Conservation (phyloP, 164 flowering plant genomes). For the Chimonanthus praecox region DNA sequence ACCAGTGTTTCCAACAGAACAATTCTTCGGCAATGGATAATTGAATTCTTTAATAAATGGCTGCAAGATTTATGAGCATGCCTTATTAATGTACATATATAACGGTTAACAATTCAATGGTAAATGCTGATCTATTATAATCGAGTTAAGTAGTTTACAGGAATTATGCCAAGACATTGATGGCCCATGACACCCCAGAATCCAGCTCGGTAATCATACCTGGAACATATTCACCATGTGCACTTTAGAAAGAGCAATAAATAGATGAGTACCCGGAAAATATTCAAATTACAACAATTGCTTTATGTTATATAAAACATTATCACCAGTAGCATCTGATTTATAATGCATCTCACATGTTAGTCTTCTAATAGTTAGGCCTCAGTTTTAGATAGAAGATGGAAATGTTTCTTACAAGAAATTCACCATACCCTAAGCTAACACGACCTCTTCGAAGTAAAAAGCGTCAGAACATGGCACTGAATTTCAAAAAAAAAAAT, state of each 20-base stretch:
- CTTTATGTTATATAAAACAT: not conserved
- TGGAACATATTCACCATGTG: conserved; percentile 17
- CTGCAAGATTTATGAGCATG: conserved; percentile 39
- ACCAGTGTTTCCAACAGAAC: conserved; percentile 79
- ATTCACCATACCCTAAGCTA: not conserved
- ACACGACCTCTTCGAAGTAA: not conserved
- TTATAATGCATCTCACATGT: not conserved
- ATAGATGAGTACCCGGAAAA: not conserved
- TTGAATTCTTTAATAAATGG: conserved; percentile 85
- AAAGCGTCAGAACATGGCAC: not conserved
- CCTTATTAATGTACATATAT: conserved; percentile 2
- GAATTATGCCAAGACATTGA: conserved; percentile 86
- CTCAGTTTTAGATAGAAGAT: not conserved
- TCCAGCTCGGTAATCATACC: conserved; percentile 92
- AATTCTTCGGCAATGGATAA: conserved; percentile 60
- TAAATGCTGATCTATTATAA: not conserved
- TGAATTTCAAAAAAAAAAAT: not conserved
- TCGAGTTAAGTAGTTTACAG: conserved; percentile 29
- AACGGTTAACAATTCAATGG: not conserved
- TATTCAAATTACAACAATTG: conserved; percentile 2
- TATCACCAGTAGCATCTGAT: not conserved
- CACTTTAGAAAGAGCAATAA: conserved; percentile 1
- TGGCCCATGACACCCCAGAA: conserved; percentile 94
- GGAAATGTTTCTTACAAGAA: not conserved
- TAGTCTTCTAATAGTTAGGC: not conserved